phyloP scores from a whole-genome alignment of 371 early-diverging fungal species.

The Rhizopus stolonifer region DNA sequence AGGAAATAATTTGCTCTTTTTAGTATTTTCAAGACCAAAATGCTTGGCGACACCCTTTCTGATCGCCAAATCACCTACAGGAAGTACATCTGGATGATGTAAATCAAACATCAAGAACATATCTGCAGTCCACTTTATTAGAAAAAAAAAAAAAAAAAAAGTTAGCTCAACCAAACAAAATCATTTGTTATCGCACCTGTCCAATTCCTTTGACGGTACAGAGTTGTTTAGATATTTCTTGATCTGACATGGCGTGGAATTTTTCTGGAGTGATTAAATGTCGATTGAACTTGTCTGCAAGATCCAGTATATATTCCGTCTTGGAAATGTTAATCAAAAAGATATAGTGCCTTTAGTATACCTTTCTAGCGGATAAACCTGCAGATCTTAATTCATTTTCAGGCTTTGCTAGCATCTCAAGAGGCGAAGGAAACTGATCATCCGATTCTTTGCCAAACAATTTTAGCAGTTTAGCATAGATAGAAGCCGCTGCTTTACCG shows the following conservation, averaged over 20 bases:
- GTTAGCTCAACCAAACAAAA: neutral
- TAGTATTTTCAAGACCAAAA: slow-evolving; percentile 13
- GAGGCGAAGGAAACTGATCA: slow-evolving; percentile 41
- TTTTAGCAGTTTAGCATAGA: slow-evolving; percentile 37
- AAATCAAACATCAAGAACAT: slow-evolving; percentile 59
- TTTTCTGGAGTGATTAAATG: slow-evolving; percentile 35
- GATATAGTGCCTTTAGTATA: neutral
- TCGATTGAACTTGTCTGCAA: slow-evolving; percentile 49
- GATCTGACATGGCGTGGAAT: slow-evolving; percentile 42
- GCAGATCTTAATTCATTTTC: slow-evolving; percentile 34
- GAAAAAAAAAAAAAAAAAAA: neutral
- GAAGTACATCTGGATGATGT: slow-evolving; percentile 56
- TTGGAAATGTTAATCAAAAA: slow-evolving; percentile 1
- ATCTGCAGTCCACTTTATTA: slow-evolving; percentile 60
- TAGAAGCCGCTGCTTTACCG: slow-evolving; percentile 51
- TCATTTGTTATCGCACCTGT: slow-evolving; percentile 30
- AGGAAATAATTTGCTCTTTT: slow-evolving; percentile 23
- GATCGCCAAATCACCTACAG: slow-evolving; percentile 55
- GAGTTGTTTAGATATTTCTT: slow-evolving; percentile 41
- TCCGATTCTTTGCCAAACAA: slow-evolving; percentile 32
- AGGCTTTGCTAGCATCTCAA: slow-evolving; percentile 28
- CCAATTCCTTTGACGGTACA: slow-evolving; percentile 57
- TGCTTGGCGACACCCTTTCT: slow-evolving; percentile 54
- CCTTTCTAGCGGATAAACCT: slow-evolving; percentile 52
- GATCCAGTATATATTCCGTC: slow-evolving; percentile 46